These are phyloP conservation scores for Erodium trifolium DNA, from an alignment of 441 rosid species.

Conservation along the genomic window DNA sequence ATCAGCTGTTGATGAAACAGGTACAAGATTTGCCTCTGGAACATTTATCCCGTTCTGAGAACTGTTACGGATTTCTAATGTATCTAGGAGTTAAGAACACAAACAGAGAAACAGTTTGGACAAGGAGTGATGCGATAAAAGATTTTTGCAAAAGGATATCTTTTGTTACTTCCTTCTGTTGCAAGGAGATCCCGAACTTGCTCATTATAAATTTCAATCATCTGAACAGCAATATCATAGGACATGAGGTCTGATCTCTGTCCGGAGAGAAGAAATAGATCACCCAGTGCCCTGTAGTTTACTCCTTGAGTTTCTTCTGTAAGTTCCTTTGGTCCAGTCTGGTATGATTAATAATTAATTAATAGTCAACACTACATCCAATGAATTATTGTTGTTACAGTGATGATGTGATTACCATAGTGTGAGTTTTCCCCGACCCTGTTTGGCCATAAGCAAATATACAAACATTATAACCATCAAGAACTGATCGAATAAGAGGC, in stretches of 20 bases:
- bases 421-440: conserved; percentile 96
- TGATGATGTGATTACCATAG: conserved; percentile 53
- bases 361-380: neutral
- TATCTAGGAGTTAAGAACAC: conserved; percentile 30
- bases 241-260: conserved; percentile 30
- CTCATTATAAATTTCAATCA: conserved; percentile 90
- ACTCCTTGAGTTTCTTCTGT: conserved; percentile 75
- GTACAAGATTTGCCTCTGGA: conserved; percentile 86
- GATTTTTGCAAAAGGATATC: conserved; percentile 40
- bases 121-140: neutral
- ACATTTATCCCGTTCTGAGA: conserved; percentile 79
- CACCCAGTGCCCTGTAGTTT: neutral
- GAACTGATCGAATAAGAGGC: conserved; percentile 37
- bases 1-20: conserved; percentile 69
- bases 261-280: conserved; percentile 48
- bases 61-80: conserved; percentile 59
- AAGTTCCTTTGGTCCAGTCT: conserved; percentile 77
- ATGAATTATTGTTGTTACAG: neutral
- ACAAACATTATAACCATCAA: conserved; percentile 95
- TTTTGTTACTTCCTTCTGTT: conserved; percentile 35
- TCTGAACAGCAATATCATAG: conserved; percentile 59
- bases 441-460: conserved; percentile 98
- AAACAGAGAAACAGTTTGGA: neutral
- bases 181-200: conserved; percentile 57
- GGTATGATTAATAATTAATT: neutral